Percentiles rank a stretch among this genome's conserved stretches.
Conservation (phyloP, 768 basidiomycete genomes). For the Rhizopogon rudus region DNA sequence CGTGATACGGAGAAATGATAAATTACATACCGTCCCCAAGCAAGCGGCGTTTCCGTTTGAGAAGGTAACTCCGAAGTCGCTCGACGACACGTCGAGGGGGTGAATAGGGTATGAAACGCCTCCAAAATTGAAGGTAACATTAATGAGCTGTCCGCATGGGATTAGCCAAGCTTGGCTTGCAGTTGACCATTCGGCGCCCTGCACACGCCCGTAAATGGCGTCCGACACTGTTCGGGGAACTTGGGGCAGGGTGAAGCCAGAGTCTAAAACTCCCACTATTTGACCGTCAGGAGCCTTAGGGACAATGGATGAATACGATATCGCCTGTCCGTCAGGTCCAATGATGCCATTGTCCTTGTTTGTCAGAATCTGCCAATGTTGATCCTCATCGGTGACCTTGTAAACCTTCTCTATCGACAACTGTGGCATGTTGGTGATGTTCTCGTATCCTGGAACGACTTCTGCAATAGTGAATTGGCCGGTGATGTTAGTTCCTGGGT, state of each 20-base stretch:
- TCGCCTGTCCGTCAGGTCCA: constrained; percentile 68
- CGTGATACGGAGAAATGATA: not conserved
- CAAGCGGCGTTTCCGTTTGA: constrained; percentile 52
- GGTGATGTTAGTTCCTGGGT: constrained; percentile 40
- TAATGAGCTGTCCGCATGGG: constrained; percentile 71
- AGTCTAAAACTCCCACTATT: constrained; percentile 70
- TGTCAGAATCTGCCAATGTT: constrained; percentile 77
- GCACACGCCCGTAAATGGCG: constrained; percentile 76
- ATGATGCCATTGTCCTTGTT: constrained; percentile 64
- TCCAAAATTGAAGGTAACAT: constrained; percentile 67
- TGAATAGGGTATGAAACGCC: constrained; percentile 67
- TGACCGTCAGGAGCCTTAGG: constrained; percentile 60
- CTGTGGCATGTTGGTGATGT: constrained; percentile 57
- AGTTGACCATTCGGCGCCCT: constrained; percentile 61
- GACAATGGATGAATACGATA: constrained; percentile 60
- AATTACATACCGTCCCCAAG: constrained; percentile 56
- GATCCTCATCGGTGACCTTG: constrained; percentile 54
- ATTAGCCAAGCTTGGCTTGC: constrained; percentile 59
- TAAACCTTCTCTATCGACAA: constrained; percentile 64
- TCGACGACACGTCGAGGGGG: constrained; percentile 64
- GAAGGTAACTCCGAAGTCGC: constrained; percentile 43
- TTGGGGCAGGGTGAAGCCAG: constrained; percentile 68
- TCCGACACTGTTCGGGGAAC: constrained; percentile 72
- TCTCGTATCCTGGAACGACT: constrained; percentile 54
- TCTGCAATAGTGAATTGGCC: constrained; percentile 73